Conservation (phyloP, 495 filamentous ascomycete species). For the Hypoxylon trugodes region DNA sequence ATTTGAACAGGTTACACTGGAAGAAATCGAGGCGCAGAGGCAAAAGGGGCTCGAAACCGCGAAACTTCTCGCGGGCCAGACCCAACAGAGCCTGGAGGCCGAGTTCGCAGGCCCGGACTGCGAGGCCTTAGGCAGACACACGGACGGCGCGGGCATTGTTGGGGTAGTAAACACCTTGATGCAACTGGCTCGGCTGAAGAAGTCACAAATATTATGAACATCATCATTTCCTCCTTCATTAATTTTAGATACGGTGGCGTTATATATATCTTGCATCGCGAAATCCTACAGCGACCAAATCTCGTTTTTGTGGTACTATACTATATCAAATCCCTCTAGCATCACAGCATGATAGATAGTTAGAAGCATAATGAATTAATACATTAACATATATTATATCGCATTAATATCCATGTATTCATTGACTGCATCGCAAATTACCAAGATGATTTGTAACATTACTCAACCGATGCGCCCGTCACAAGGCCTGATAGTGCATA, state of each 20-base stretch:
- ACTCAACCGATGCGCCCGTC: too few species aligned
- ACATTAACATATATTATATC: too few species aligned
- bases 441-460: too few species aligned
- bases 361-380: conserved; percentile 8
- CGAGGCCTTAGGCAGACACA: conserved; percentile 49
- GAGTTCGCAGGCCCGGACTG: conserved; percentile 51
- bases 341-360: neutral
- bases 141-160: conserved; percentile 43
- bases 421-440: too few species aligned
- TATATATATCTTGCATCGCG: conserved; percentile 10
- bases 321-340: conserved; percentile 11
- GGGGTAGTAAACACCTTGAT: conserved; percentile 46
- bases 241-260: conserved; percentile 23
- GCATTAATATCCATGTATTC: too few species aligned
- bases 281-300: conserved; percentile 1
- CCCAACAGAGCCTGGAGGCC: conserved; percentile 57
- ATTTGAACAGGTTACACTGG: conserved; percentile 58
- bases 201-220: conserved; percentile 46
- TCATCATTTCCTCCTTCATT: conserved; percentile 25
- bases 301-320: too few species aligned
- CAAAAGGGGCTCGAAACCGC: conserved; percentile 63
- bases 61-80: conserved; percentile 53
- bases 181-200: conserved; percentile 45
- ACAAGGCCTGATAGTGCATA: too few species aligned
- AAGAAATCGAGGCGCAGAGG: conserved; percentile 66